These are phyloP conservation scores for Bryum argenteum DNA, from an alignment of 225 moss, liverwort and hornwort genomes.

Conservation along the genomic window DNA sequence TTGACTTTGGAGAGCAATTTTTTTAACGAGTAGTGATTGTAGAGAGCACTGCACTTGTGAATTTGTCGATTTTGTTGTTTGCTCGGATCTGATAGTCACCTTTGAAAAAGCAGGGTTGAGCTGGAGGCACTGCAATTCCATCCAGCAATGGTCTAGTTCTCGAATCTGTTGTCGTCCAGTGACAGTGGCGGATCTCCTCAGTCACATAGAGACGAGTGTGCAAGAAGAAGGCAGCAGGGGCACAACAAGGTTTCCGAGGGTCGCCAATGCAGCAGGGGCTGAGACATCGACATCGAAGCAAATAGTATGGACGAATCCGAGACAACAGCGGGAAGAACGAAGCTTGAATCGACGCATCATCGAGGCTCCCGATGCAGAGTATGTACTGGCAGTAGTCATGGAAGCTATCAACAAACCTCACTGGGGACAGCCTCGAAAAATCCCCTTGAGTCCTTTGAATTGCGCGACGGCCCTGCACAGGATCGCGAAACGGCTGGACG, in stretches of 20 bases:
- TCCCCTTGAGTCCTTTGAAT: constrained; percentile 70
- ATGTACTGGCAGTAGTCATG: constrained; percentile 39
- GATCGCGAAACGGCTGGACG: constrained; percentile 85
- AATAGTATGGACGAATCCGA: constrained; percentile 27
- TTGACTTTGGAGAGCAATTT: not conserved
- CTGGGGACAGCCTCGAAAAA: constrained; percentile 47
- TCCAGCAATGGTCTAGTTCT: constrained; percentile 6
- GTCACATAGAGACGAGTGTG: constrained; percentile 31
- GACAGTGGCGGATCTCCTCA: constrained; percentile 13
- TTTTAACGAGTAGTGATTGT: not conserved
- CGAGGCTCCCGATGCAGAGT: constrained; percentile 64
- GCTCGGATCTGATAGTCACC: not conserved
- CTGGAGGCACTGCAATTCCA: constrained; percentile 9
- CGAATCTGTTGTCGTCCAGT: constrained; percentile 24
- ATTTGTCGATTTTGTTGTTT: not conserved
- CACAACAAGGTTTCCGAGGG: constrained; percentile 8
- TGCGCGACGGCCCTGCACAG: constrained; percentile 87
- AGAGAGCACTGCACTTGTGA: not conserved
- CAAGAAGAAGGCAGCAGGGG: constrained; percentile 4
- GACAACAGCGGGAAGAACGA: constrained; percentile 41
- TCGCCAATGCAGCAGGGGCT: not conserved
- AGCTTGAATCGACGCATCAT: constrained; percentile 72
- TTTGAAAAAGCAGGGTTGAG: constrained; percentile 28
- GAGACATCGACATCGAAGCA: constrained; percentile 10
- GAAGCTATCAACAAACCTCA: constrained; percentile 59